Percentiles rank a stretch among this genome's conserved stretches.
phyloP scores from a whole-genome alignment of 2,329 filamentous ascomycete species.

The Neoscytalidium dimidiatum region DNA sequence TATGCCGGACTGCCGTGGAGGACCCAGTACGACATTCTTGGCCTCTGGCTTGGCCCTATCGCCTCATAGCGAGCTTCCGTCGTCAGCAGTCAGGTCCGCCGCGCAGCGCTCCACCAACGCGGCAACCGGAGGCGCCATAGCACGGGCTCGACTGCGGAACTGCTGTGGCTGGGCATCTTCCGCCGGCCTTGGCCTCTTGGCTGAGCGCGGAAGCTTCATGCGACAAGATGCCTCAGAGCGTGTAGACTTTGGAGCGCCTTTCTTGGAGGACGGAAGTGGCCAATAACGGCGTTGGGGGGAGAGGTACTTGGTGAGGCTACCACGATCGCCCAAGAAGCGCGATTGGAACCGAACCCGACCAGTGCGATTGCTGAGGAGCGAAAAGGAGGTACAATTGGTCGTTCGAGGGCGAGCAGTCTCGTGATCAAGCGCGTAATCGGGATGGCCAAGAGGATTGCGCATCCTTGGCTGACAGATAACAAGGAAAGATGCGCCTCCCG shows the following conservation, averaged over 20 bases:
- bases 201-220: background rate
- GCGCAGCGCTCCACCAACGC: constrained; percentile 2
- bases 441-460: constrained; percentile 9
- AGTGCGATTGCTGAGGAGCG: background rate
- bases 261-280: background rate
- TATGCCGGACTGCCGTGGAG: background rate
- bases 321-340: background rate
- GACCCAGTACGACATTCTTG: constrained; percentile 3
- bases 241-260: background rate
- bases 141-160: background rate
- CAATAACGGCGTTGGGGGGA: background rate
- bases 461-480: constrained; percentile 16
- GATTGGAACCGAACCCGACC: background rate
- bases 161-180: constrained; percentile 5
- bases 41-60: constrained; percentile 3
- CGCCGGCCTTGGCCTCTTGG: constrained; percentile 8
- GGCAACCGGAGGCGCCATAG: background rate
- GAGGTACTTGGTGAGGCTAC: background rate
- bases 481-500: constrained; percentile 10
- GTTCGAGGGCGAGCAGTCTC: background rate
- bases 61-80: constrained; percentile 3
- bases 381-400: background rate
- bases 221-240: background rate
- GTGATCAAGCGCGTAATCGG: constrained; percentile 11
- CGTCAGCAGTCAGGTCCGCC: background rate